These are phyloP conservation scores for Aspergillus nidulans DNA, from an alignment of 495 filamentous ascomycete genomes.

Conservation along the genomic window DNA sequence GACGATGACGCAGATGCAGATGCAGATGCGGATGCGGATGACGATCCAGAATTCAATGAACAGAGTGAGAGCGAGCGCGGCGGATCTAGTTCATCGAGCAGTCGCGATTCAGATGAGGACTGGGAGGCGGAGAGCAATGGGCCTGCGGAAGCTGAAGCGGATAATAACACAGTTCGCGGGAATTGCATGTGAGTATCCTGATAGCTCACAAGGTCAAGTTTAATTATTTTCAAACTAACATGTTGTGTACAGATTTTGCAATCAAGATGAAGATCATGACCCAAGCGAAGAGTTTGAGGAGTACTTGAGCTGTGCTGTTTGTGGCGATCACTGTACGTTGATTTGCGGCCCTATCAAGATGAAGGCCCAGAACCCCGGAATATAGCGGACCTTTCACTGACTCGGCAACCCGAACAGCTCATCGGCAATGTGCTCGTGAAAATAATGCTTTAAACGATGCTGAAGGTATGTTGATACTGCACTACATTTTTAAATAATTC, in stretches of 20 bases:
- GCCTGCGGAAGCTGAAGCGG: conserved; percentile 63
- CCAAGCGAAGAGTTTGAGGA: conserved; percentile 84
- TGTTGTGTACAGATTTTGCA: conserved; percentile 59
- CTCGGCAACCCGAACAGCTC: conserved; percentile 51
- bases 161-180: conserved; percentile 52
- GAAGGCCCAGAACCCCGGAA: conserved; percentile 21
- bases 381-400: conserved; percentile 31
- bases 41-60: conserved; percentile 38
- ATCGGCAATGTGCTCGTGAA: conserved; percentile 88
- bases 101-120: conserved; percentile 65
- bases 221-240: conserved; percentile 20
- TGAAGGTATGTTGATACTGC: conserved; percentile 51
- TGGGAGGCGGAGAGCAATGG: conserved; percentile 61
- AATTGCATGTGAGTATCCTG: conserved; percentile 61
- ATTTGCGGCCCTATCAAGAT: conserved; percentile 22
- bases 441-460: conserved; percentile 64
- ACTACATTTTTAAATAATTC: neutral
- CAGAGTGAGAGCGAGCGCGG: conserved; percentile 40
- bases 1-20: conserved; percentile 43
- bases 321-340: conserved; percentile 83
- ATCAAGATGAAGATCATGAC: conserved; percentile 78
- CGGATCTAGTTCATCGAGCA: conserved; percentile 51
- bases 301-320: conserved; percentile 72
- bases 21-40: conserved; percentile 40
- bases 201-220: conserved; percentile 9